phyloP scores from a whole-genome alignment of 495 filamentous ascomycete genomes.

The Aeminium ludgeri region DNA sequence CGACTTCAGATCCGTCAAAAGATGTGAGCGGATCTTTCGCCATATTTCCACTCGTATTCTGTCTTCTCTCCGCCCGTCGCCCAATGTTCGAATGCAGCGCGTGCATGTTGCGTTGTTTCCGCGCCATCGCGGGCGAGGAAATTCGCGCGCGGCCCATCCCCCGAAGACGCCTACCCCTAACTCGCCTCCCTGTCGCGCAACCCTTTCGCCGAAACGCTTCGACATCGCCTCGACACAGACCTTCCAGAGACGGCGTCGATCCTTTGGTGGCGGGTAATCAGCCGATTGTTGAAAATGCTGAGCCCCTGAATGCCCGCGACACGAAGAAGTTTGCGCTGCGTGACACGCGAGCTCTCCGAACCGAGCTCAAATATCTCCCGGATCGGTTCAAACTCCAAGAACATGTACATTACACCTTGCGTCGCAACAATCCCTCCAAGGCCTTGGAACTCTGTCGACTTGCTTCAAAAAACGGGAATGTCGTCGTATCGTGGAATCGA shows the following conservation, averaged over 20 bases:
- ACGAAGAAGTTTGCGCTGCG: background rate
- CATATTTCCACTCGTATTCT: too few species aligned
- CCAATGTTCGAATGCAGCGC: constrained; percentile 15
- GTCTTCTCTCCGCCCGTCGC: too few species aligned
- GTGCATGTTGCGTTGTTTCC: constrained; percentile 9
- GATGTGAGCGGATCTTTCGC: too few species aligned
- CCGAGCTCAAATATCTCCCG: constrained; percentile 44
- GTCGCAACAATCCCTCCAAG: constrained; percentile 37
- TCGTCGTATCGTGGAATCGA: constrained; percentile 72
- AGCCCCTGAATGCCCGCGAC: too few species aligned
- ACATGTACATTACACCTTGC: constrained; percentile 40
- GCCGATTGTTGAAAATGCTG: background rate
- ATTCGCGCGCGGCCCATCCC: background rate
- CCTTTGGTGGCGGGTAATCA: background rate
- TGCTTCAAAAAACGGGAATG: constrained; percentile 42
- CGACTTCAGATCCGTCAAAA: too few species aligned
- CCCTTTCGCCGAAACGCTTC: constrained; percentile 1
- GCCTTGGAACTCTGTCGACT: constrained; percentile 48
- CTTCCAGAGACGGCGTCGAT: background rate
- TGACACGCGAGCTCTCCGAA: constrained; percentile 3
- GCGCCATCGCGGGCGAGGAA: constrained; percentile 8
- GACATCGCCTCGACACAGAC: too few species aligned
- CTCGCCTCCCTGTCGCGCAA: background rate
- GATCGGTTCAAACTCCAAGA: constrained; percentile 52
- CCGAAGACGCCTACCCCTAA: constrained; percentile 3